phyloP scores from a whole-genome alignment of 2,329 filamentous ascomycete genomes.

The Colletotrichum endophyticum region DNA sequence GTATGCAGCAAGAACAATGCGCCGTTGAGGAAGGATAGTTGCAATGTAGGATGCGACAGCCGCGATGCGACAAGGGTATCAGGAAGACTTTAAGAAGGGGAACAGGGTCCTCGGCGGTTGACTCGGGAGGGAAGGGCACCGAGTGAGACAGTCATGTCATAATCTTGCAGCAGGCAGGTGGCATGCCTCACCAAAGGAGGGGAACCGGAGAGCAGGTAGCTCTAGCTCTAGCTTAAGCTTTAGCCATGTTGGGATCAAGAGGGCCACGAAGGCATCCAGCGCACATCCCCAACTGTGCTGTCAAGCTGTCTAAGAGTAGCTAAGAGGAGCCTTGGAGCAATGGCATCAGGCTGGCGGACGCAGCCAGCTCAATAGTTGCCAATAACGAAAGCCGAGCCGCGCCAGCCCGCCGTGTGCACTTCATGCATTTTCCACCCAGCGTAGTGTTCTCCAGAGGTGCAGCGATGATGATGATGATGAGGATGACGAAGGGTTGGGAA shows the following conservation, averaged over 20 bases:
- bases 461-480: slow-evolving; percentile 11
- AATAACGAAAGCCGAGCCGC: not conserved
- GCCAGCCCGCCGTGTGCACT: not conserved
- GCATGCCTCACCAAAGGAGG: not conserved
- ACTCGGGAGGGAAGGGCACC: not conserved
- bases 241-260: not conserved
- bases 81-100: slow-evolving; percentile 1
- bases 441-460: not conserved
- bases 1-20: not conserved
- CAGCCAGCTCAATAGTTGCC: not conserved
- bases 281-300: not conserved
- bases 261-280: not conserved
- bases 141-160: slow-evolving; percentile 21
- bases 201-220: not conserved
- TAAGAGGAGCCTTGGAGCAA: not conserved
- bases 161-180: slow-evolving; percentile 3
- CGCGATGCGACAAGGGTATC: slow-evolving; percentile 11
- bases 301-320: not conserved
- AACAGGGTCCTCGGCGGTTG: not conserved
- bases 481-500: slow-evolving; percentile 16
- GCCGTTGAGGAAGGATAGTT: not conserved
- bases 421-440: not conserved
- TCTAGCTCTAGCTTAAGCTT: not conserved
- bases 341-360: not conserved
- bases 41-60: not conserved